Base-by-base conservation (phyloP, 257 asterid genomes). In the Forsythia viridissima region DNA sequence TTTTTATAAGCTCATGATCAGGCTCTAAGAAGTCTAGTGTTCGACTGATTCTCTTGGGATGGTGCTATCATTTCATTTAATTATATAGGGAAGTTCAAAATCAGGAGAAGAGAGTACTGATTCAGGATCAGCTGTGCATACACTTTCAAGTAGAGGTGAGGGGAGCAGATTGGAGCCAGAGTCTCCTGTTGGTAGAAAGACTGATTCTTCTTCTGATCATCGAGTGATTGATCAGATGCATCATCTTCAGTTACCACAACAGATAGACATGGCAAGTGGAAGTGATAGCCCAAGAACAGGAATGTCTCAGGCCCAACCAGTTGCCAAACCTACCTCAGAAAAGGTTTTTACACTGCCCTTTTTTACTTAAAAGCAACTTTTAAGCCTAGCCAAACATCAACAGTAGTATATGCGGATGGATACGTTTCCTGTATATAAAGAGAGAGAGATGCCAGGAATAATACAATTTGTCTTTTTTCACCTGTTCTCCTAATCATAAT, bases 81-180 rank as follows among this genome's bases (percentile, higher is more conserved):
- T 51, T 46, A 78, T 75, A 59, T 76, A 88, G 94, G 94, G 94
- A 81, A 93, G 91, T 88, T 88, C 98, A 80, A 90, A 81, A 88
- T 91, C 98, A 79, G 96, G 93, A 82, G 97, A 87, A 77, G 97
- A 87, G 83, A 96, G 97, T 76, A 86, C 84, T 70, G 96, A 93
- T 85, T 90, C 97, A 24, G 93, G 87, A 21, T 91, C 93, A 80
- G 96, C 88, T 37, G 82, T 88, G 46, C 91, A 93, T 79, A 86
- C 92, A 21, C 80, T 90, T 76, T 86, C 88, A 63, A 87, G 85
- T 79, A 80, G 79, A 84, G 72, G 72, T 21, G 85, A 82, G 65
- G 77, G 88, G 73, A 65, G 80, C 34, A 75, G 85, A 20, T 51
- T 86, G 55, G 87, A 84, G n/a, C 79, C 86, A 51, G 86, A 85